These are phyloP conservation scores for Myxozyma mucilagina DNA, from an alignment of 805 yeast genomes.

Conservation along the genomic window DNA sequence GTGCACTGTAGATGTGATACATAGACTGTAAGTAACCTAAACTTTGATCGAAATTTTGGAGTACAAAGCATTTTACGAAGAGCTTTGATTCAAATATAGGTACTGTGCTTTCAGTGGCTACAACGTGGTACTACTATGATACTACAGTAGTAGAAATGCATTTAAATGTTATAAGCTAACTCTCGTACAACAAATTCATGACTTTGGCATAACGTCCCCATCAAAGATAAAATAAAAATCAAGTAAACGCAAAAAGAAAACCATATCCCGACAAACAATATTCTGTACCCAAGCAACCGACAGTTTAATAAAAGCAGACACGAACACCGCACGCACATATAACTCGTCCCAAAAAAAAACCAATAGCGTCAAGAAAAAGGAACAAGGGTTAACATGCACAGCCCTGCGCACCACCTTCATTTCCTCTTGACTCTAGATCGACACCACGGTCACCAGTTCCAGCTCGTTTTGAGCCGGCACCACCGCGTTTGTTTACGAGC, in stretches of 20 bases:
- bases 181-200: no score
- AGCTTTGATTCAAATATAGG: no score
- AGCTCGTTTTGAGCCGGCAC: slow-evolving; percentile 23
- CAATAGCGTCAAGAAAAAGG: background rate
- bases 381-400: slow-evolving; percentile 25
- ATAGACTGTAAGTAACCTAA: no score
- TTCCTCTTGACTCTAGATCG: slow-evolving; percentile 26
- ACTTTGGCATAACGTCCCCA: no score
- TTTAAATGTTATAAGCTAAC: no score
- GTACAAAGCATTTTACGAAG: no score
- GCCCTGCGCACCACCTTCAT: slow-evolving; percentile 21
- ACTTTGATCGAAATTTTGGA: no score
- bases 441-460: slow-evolving; percentile 31
- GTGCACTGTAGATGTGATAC: no score
- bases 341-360: background rate
- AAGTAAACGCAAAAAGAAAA: background rate
- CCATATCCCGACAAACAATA: no score
- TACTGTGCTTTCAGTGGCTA: no score
- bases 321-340: background rate
- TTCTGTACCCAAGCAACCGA: background rate
- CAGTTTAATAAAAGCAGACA: background rate
- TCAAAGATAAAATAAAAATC: background rate
- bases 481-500: slow-evolving; percentile 30
- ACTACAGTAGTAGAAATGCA: no score
- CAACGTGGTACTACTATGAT: no score